Percentiles rank a stretch among this genome's conserved stretches.
Conservation (phyloP, 179 eudicot genomes). For the Spergularia azorica region DNA sequence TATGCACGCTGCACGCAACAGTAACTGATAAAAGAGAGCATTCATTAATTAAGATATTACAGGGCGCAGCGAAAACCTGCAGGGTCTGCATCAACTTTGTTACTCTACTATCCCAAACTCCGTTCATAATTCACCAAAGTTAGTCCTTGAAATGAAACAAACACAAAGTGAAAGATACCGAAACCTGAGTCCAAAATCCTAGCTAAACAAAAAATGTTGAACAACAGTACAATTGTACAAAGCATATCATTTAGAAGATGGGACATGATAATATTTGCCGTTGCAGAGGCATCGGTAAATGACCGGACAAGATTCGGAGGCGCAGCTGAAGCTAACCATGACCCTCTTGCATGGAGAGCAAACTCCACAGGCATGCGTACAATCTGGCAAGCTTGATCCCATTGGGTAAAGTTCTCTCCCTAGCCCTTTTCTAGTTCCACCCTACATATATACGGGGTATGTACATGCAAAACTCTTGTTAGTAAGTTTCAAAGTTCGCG, state of each 20-base stretch:
- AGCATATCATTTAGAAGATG: slow-evolving; percentile 40
- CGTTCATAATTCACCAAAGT: no score
- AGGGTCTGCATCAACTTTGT: no score
- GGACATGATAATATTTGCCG: slow-evolving; percentile 78
- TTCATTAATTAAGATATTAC: background rate
- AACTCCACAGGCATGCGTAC: slow-evolving; percentile 79
- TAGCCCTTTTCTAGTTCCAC: slow-evolving; percentile 25
- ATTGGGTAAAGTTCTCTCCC: slow-evolving; percentile 56
- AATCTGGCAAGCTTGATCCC: slow-evolving; percentile 84
- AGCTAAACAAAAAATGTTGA: background rate
- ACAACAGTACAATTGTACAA: background rate
- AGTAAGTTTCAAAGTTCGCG: no score
- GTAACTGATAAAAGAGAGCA: background rate
- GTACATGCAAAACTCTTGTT: no score
- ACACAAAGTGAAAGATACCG: background rate
- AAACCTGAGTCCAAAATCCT: background rate
- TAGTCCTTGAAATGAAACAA: no score
- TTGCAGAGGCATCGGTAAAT: slow-evolving; percentile 74
- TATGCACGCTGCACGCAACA: background rate
- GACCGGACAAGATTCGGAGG: slow-evolving; percentile 74
- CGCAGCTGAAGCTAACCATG: slow-evolving; percentile 75
- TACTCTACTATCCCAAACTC: no score
- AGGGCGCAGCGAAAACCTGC: no score
- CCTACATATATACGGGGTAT: slow-evolving; percentile 8
- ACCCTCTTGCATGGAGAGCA: slow-evolving; percentile 83